Evolutionary conservation across 345 rosid species (phyloP).

Genomic region (Salix koriyanagi): DNA sequence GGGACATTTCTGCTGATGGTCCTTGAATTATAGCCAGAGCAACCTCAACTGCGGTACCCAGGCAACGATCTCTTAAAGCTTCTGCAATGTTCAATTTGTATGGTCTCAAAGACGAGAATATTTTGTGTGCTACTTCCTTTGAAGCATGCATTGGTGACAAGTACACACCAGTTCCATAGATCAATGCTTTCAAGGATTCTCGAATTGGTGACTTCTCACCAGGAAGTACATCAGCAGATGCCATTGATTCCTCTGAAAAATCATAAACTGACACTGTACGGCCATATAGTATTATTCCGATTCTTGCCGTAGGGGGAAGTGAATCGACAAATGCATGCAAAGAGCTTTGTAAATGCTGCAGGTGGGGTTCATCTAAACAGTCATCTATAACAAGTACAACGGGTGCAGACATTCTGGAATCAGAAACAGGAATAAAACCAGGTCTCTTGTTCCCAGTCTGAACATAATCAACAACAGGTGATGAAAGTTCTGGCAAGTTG

Average conservation of each 20-base stretch:
- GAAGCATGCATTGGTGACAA: constrained; percentile 95
- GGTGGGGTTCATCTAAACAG: constrained; percentile 92
- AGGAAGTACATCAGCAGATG: constrained; percentile 95
- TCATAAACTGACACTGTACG: constrained; percentile 85
- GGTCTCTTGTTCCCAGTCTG: constrained; percentile 82
- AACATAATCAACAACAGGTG: constrained; percentile 76
- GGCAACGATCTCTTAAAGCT: constrained; percentile 86
- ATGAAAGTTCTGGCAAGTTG: constrained; percentile 69
- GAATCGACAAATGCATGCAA: constrained; percentile 94
- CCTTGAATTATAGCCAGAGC: constrained; percentile 90
- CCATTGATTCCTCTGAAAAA: constrained; percentile 84
- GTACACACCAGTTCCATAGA: constrained; percentile 92
- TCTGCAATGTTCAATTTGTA: constrained; percentile 67
- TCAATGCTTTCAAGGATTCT: constrained; percentile 76
- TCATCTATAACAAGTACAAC: constrained; percentile 88
- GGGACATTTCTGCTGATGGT: constrained; percentile 84
- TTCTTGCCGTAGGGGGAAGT: constrained; percentile 66
- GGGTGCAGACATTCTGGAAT: constrained; percentile 80
- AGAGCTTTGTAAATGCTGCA: constrained; percentile 94
- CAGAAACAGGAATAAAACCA: constrained; percentile 84
- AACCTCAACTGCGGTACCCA: constrained; percentile 86
- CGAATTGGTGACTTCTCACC: constrained; percentile 74
- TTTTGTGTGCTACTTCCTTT: constrained; percentile 76
- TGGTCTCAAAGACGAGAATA: constrained; percentile 89
- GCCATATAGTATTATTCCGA: constrained; percentile 82